phyloP scores from a whole-genome alignment of 2,329 filamentous ascomycete genomes.

The Cercospora zeae-maydis region DNA sequence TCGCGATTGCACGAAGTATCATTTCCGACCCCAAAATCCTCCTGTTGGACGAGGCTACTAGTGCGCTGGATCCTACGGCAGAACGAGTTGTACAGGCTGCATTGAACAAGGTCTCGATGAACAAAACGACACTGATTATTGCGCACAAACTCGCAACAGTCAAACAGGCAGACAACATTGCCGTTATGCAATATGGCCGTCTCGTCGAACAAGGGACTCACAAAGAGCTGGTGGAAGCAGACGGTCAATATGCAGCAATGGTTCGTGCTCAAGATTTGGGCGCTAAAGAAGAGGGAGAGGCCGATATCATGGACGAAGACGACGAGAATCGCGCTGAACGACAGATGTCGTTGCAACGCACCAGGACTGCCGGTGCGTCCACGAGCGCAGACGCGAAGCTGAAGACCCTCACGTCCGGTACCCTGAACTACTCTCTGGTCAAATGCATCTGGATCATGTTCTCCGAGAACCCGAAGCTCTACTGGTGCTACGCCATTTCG shows the following conservation, averaged over 20 bases:
- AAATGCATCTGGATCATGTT: constrained; percentile 40
- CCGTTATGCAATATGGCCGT: constrained; percentile 44
- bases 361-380: constrained; percentile 31
- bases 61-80: constrained; percentile 37
- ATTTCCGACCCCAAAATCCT: constrained; percentile 37
- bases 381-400: constrained; percentile 33
- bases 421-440: constrained; percentile 33
- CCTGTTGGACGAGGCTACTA: constrained; percentile 39
- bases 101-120: constrained; percentile 32
- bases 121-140: constrained; percentile 40
- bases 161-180: constrained; percentile 45
- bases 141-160: constrained; percentile 47
- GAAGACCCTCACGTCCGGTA: constrained; percentile 30
- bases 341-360: constrained; percentile 23
- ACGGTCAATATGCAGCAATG: constrained; percentile 42
- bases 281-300: constrained; percentile 20
- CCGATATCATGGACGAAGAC: constrained; percentile 30
- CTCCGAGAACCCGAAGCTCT: constrained; percentile 36
- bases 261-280: constrained; percentile 50
- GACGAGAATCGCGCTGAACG: constrained; percentile 32
- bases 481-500: constrained; percentile 40
- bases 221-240: constrained; percentile 37
- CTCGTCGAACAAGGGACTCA: constrained; percentile 47
- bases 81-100: constrained; percentile 37
- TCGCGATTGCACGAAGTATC: constrained; percentile 39